These are phyloP conservation scores for Nectriaceae sp. DNA, from an alignment of 2,329 filamentous ascomycete species.

Conservation along the genomic window DNA sequence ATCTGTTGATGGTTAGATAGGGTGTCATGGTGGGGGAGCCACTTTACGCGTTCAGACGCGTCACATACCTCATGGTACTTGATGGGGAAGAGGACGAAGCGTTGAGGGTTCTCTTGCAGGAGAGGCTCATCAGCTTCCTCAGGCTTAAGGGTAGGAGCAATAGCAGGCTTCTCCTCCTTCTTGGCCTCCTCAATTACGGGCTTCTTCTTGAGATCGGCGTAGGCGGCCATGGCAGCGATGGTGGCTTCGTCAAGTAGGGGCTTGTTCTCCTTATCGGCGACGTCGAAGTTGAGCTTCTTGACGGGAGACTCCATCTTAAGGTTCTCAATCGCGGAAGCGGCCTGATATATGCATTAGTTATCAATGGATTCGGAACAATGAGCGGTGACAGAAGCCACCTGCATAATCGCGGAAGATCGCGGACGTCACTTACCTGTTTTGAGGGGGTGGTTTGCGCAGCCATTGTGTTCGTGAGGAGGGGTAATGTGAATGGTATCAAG, in stretches of 20 bases:
- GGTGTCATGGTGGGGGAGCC: constrained; percentile 31
- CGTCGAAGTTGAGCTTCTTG: constrained; percentile 83
- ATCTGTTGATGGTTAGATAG: constrained; percentile 64
- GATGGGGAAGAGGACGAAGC: constrained; percentile 97
- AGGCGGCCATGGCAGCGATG: constrained; percentile 53
- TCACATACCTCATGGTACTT: constrained; percentile 96
- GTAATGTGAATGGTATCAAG: constrained; percentile 7
- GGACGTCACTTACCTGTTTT: constrained; percentile 54
- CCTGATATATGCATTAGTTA: constrained; percentile 56
- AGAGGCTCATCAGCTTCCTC: constrained; percentile 85
- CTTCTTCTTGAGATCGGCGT: constrained; percentile 64
- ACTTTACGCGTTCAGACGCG: constrained; percentile 70
- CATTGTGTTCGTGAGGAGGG: constrained; percentile 55
- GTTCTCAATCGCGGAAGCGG: constrained; percentile 80
- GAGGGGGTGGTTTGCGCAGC: constrained; percentile 68
- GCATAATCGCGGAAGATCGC: constrained; percentile 5
- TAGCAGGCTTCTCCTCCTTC: constrained; percentile 38
- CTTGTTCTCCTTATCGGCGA: constrained; percentile 80
- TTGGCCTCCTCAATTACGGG: constrained; percentile 49
- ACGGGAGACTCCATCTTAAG: constrained; percentile 91
- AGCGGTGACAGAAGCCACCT: constrained; percentile 4
- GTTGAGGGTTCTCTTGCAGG: constrained; percentile 90
- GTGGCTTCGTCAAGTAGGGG: constrained; percentile 49
- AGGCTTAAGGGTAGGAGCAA: constrained; percentile 58
- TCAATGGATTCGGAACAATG: constrained; percentile 2